These are phyloP conservation scores for Penicillium subrubescens DNA, from an alignment of 495 filamentous ascomycete genomes.

Conservation along the genomic window DNA sequence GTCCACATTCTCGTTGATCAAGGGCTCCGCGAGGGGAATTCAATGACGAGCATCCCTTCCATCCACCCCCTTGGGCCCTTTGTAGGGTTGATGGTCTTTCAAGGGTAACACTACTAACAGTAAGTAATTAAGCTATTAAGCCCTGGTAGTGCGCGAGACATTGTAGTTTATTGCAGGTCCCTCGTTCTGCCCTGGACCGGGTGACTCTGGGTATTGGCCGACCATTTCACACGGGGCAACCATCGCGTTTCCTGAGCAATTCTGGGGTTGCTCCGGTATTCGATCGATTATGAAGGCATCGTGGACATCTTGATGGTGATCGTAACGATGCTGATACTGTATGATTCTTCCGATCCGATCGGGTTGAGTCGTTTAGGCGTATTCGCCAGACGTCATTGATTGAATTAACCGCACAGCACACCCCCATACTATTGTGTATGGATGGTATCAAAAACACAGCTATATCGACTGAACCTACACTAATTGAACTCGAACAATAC, in stretches of 20 bases:
- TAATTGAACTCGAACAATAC: background rate
- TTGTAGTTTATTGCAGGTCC: background rate
- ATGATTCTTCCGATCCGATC: background rate
- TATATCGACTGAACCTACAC: background rate
- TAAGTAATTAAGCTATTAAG: constrained; percentile 21
- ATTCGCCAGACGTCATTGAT: background rate
- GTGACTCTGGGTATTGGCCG: background rate
- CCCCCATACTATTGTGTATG: background rate
- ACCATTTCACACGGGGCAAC: background rate
- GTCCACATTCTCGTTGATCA: constrained; percentile 30
- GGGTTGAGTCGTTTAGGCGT: background rate
- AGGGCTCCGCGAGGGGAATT: constrained; percentile 31
- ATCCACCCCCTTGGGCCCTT: constrained; percentile 28
- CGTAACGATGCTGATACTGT: background rate
- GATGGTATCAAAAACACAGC: background rate
- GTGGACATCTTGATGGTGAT: background rate
- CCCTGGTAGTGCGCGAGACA: constrained; percentile 8
- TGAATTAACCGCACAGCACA: background rate
- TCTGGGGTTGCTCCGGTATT: background rate
- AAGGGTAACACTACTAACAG: background rate
- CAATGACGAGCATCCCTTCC: constrained; percentile 37
- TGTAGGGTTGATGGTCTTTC: constrained; percentile 16
- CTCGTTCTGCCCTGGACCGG: background rate
- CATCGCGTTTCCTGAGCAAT: background rate
- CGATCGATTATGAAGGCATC: background rate